Evolutionary conservation across 2,329 filamentous ascomycete genomes (phyloP), one percentile per base, ranked within the genome.

Genomic region (Dothiorella sarmentorum): DNA sequence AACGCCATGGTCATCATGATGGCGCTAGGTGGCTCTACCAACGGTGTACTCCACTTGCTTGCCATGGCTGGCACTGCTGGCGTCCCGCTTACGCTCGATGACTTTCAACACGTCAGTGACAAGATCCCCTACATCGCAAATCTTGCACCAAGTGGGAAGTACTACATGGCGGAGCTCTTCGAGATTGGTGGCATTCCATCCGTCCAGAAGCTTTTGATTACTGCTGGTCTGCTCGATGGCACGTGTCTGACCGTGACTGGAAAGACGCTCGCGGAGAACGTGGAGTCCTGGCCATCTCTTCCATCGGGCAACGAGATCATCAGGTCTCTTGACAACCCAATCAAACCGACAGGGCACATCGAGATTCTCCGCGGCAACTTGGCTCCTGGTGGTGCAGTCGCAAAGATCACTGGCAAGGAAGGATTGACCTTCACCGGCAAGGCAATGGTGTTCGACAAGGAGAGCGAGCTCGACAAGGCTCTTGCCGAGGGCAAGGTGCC

Each of bases 391-490:
- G 93, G 93, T 31, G 89, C 92, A 1, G 92, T 97, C 1, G 92
- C 91, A 61, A 97, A 97, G 75, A 97, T 97, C 73, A 97, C 93
- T 0, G 93, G 93, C 33, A 97, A 97, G 72, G 93, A 97, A 73
- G 93, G 93, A 2, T 81, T 91, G 6, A 79, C 76, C 11, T 97
- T 97, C 74, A 87, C 81, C 0, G 93, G 93, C 49, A 85, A 85
- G 63, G 93, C 91, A 0, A 82, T 86, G 18, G 90, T 95, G 44
- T 97, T 94, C 72, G 80, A 97, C 74, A 93, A 94, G 68, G 93
- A 97, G 74, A 80, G 85, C 65, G 82, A 87, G 65, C 85, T 97
- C 43, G 86, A 95, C 71, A 75, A 80, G 0, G 91, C 92, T 0
- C 80, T 97, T 11, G 86, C 85, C 22, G 77, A 78, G 18, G 87